Percentiles rank a stretch among this genome's conserved stretches.
These are phyloP conservation scores for Cryptococcus sp. DNA, from an alignment of 1,284 basidiomycete genomes.

Conservation along the genomic window DNA sequence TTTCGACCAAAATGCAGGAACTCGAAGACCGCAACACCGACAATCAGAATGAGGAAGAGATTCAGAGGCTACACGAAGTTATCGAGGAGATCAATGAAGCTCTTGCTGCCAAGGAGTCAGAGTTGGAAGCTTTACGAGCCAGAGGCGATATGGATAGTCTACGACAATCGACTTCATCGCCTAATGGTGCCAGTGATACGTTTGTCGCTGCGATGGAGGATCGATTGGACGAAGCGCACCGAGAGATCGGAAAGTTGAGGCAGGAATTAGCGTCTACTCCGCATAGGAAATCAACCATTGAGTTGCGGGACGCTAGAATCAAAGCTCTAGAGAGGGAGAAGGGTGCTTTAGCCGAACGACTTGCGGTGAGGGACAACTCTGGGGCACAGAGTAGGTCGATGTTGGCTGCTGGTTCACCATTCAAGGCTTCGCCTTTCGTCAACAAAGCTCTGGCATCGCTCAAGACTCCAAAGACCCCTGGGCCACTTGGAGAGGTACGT, in stretches of 20 bases:
- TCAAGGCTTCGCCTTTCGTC: conserved; percentile 33
- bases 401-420: conserved; percentile 22
- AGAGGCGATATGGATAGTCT: conserved; percentile 13
- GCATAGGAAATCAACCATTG: conserved; percentile 30
- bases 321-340: conserved; percentile 41
- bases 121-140: conserved; percentile 25
- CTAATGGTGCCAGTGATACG: conserved; percentile 33
- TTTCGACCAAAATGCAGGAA: conserved; percentile 4
- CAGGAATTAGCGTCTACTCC: conserved; percentile 53
- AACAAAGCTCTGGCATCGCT: conserved; percentile 34
- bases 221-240: conserved; percentile 73
- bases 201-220: conserved; percentile 56
- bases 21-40: neutral
- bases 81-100: conserved; percentile 15
- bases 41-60: conserved; percentile 3
- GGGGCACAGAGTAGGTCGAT: conserved; percentile 4
- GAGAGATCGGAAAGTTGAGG: conserved; percentile 70
- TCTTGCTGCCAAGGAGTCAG: conserved; percentile 25
- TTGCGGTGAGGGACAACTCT: conserved; percentile 8
- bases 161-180: conserved; percentile 3
- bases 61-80: conserved; percentile 13
- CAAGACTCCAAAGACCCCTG: conserved; percentile 42
- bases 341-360: conserved; percentile 26
- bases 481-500: conserved; percentile 41
- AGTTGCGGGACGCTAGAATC: conserved; percentile 35